A percentile compares a stretch with the other conserved stretches of the same genome.
phyloP scores from a whole-genome alignment of 805 yeast species.

The Citeromyces nyonsensis region DNA sequence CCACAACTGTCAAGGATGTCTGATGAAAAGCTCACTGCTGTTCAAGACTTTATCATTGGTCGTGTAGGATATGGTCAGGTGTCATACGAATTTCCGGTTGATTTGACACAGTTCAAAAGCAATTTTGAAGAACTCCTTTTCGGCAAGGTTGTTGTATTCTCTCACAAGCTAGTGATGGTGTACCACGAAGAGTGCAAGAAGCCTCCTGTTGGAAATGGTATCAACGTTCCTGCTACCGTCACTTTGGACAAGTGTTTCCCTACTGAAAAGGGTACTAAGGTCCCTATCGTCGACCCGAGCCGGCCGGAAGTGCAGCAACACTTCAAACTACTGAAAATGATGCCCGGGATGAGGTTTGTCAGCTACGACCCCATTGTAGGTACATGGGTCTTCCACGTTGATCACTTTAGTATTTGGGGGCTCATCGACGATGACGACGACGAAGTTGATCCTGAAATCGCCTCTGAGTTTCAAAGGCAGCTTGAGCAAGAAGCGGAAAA shows the following conservation, averaged over 20 bases:
- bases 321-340: conserved; percentile 31
- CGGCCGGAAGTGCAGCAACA: conserved; percentile 27
- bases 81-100: conserved; percentile 54
- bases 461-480: conserved; percentile 13
- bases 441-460: conserved; percentile 33
- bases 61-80: conserved; percentile 56
- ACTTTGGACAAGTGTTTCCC: conserved; percentile 52
- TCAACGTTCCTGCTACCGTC: conserved; percentile 66
- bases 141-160: conserved; percentile 28
- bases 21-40: conserved; percentile 28
- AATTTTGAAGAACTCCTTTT: conserved; percentile 19
- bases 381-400: conserved; percentile 67
- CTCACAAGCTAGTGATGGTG: conserved; percentile 35
- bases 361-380: conserved; percentile 68
- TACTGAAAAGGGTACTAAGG: conserved; percentile 10
- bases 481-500: conserved; percentile 10
- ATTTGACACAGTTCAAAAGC: conserved; percentile 34
- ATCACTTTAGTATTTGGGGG: conserved; percentile 95
- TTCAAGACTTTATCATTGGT: conserved; percentile 55
- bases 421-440: conserved; percentile 51
- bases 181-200: conserved; percentile 37
- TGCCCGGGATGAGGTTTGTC: conserved; percentile 63
- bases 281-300: conserved; percentile 12
- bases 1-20: conserved; percentile 27
- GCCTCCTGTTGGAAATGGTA: conserved; percentile 51